phyloP scores from a whole-genome alignment of 1,284 basidiomycete species.

The Fistulinella staudtii region DNA sequence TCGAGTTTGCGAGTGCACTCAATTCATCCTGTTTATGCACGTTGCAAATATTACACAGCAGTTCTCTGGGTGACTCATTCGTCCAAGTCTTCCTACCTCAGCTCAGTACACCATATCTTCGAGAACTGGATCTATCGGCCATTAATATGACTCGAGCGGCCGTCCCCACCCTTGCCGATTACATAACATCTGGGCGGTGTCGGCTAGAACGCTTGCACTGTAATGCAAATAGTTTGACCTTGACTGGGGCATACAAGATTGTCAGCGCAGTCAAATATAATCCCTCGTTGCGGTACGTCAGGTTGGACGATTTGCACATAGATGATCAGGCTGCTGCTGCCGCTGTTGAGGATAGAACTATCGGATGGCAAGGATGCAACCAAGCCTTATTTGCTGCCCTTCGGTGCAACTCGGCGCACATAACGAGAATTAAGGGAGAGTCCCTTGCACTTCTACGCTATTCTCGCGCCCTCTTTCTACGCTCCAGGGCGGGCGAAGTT shows the following conservation, averaged over 20 bases:
- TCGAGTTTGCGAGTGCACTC: conserved; percentile 30
- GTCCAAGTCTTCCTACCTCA: conserved; percentile 45
- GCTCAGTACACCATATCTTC: conserved; percentile 46
- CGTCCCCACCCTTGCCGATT: conserved; percentile 44
- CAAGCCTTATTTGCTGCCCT: conserved; percentile 34
- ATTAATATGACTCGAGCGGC: conserved; percentile 47
- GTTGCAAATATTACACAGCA: conserved; percentile 28
- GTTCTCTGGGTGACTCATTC: conserved; percentile 44
- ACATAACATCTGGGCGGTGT: conserved; percentile 45
- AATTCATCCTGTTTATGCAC: conserved; percentile 32
- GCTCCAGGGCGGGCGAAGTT: conserved; percentile 10
- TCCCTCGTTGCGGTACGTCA: conserved; percentile 46
- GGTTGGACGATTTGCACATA: conserved; percentile 42
- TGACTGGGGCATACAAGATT: conserved; percentile 39
- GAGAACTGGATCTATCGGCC: conserved; percentile 53
- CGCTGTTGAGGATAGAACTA: conserved; percentile 12
- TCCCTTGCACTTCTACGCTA: conserved; percentile 51
- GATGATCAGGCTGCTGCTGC: conserved; percentile 14
- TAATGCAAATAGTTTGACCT: conserved; percentile 30
- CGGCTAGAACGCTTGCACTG: conserved; percentile 28
- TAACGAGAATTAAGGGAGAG: conserved; percentile 41
- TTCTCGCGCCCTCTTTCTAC: conserved; percentile 48
- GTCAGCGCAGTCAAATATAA: conserved; percentile 46
- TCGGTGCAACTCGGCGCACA: conserved; percentile 38
- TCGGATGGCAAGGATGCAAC: conserved; percentile 38